A percentile compares a stretch with the other conserved stretches of the same genome.
phyloP scores from a whole-genome alignment of 2,329 filamentous ascomycete genomes.

The Achaetomium macrosporum region DNA sequence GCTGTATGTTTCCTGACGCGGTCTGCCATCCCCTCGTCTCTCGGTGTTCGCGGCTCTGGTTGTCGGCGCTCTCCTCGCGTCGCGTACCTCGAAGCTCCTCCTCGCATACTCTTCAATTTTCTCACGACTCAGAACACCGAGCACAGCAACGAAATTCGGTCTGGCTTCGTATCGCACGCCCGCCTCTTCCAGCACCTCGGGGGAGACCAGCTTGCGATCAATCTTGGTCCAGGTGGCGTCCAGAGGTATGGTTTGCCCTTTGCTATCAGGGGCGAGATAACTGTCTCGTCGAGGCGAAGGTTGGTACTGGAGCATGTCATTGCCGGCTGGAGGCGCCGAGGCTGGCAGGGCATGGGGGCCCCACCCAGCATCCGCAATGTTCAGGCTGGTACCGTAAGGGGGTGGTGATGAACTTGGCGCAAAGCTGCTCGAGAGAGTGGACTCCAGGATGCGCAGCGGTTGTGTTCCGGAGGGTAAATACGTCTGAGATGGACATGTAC shows the following conservation, averaged over 20 bases:
- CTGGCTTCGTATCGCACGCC: slow-evolving; percentile 55
- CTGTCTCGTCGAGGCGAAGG: slow-evolving; percentile 23
- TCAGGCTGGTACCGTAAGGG: slow-evolving; percentile 32
- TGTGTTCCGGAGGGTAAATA: slow-evolving; percentile 34
- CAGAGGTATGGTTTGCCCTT: slow-evolving; percentile 50
- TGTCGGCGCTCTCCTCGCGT: slow-evolving; percentile 28
- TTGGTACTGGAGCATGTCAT: slow-evolving; percentile 20
- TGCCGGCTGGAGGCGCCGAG: slow-evolving; percentile 26
- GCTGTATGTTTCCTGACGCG: slow-evolving; percentile 22
- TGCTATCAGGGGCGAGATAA: slow-evolving; percentile 50
- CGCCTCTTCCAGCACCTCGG: slow-evolving; percentile 50
- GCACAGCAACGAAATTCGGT: slow-evolving; percentile 54
- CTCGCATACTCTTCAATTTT: slow-evolving; percentile 48
- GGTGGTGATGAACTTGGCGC: slow-evolving; percentile 27
- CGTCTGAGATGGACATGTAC: slow-evolving; percentile 29
- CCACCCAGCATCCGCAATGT: slow-evolving; percentile 15
- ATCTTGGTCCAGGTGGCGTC: slow-evolving; percentile 58
- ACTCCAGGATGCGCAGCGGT: slow-evolving; percentile 25
- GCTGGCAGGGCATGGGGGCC: slow-evolving; percentile 21
- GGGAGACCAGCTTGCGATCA: slow-evolving; percentile 49
- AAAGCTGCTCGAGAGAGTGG: slow-evolving; percentile 6
- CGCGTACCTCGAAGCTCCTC: slow-evolving; percentile 43
- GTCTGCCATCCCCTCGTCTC: background rate
- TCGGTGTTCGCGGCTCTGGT: slow-evolving; percentile 14
- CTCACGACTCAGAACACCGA: slow-evolving; percentile 48